Evolutionary conservation across 2,329 filamentous ascomycete species (phyloP).

Genomic region (Aspergillus fructus): DNA sequence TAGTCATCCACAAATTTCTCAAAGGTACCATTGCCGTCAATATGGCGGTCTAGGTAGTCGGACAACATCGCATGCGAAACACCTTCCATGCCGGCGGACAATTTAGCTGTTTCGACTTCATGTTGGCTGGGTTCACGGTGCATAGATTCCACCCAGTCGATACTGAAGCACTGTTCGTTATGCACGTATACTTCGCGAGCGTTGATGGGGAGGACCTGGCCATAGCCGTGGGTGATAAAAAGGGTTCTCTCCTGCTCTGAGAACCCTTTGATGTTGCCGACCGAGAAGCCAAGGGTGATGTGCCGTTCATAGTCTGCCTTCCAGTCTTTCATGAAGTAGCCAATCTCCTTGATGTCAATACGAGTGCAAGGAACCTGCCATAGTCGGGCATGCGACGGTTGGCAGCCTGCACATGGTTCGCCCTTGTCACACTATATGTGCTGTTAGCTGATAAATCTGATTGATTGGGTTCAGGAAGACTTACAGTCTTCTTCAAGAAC

Average conservation of each 20-base stretch:
- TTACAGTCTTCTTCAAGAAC: constrained; percentile 90
- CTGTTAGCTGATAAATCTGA: neutral
- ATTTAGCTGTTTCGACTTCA: constrained; percentile 80
- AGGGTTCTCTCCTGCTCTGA: constrained; percentile 63
- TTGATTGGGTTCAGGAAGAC: constrained; percentile 7
- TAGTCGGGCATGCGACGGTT: constrained; percentile 89
- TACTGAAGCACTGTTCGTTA: constrained; percentile 86
- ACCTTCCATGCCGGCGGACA: constrained; percentile 86
- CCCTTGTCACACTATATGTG: constrained; percentile 75
- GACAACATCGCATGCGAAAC: constrained; percentile 77
- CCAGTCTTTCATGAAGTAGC: constrained; percentile 99
- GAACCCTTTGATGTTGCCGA: constrained; percentile 91
- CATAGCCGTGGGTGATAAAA: constrained; percentile 96
- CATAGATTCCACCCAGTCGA: constrained; percentile 88
- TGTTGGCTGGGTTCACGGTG: constrained; percentile 76
- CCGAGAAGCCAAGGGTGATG: constrained; percentile 79
- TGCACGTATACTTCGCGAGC: constrained; percentile 90
- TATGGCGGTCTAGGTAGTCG: constrained; percentile 92
- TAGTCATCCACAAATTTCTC: constrained; percentile 94
- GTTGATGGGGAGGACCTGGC: constrained; percentile 87
- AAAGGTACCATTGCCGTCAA: constrained; percentile 84
- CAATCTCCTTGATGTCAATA: constrained; percentile 98
- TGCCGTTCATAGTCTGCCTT: constrained; percentile 95
- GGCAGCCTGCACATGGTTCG: constrained; percentile 91
- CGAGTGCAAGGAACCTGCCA: constrained; percentile 98